phyloP scores from a whole-genome alignment of 345 rosid genomes.

The Citrus glauca region DNA sequence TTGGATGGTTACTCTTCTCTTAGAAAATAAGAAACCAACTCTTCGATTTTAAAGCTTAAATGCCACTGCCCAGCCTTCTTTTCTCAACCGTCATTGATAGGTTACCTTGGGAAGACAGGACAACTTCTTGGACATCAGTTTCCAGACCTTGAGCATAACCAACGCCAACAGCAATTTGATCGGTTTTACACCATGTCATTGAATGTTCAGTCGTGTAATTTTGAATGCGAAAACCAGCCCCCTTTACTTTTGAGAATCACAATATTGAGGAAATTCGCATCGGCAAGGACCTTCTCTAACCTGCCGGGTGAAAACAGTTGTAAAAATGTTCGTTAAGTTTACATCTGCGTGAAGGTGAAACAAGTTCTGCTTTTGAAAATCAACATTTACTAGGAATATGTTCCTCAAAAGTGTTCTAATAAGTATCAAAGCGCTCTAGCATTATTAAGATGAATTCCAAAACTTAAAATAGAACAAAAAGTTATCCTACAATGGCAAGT shows the following conservation, averaged over 20 bases:
- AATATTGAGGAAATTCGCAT: conserved; percentile 69
- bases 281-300: conserved; percentile 66
- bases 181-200: background rate
- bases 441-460: background rate
- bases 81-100: background rate
- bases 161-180: background rate
- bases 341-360: too few species aligned
- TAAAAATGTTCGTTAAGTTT: too few species aligned
- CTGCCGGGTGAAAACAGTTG: conserved; percentile 32
- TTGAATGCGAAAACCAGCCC: background rate
- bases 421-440: background rate
- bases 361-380: too few species aligned
- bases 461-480: background rate
- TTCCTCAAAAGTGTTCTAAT: background rate
- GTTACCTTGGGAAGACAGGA: background rate
- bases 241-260: conserved; percentile 46
- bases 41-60: background rate
- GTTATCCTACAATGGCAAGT: background rate
- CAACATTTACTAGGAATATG: background rate
- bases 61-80: background rate
- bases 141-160: background rate
- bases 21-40: background rate
- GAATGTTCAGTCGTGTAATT: background rate
- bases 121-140: background rate
- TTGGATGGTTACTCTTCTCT: background rate